Evolutionary conservation across 805 yeast genomes (phyloP).

Genomic region (Kodamaea sagamina): DNA sequence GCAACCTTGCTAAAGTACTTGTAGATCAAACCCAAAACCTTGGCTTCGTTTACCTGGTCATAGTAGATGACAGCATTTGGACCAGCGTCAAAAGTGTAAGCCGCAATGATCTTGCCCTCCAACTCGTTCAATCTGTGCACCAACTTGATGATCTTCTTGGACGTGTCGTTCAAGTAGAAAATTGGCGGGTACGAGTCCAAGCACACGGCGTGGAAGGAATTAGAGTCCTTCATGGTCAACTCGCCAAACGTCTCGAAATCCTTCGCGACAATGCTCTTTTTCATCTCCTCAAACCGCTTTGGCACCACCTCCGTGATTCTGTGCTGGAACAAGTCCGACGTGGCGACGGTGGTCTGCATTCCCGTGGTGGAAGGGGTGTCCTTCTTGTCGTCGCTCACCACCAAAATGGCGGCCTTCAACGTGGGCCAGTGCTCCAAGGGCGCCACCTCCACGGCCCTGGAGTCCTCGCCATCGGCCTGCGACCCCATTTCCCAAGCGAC

Average conservation of each 20-base stretch:
- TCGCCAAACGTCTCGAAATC: slow-evolving; percentile 83
- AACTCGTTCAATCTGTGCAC: slow-evolving; percentile 74
- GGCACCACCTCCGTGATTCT: slow-evolving; percentile 87
- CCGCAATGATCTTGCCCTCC: slow-evolving; percentile 75
- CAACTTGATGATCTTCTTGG: slow-evolving; percentile 72
- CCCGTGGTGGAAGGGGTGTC: slow-evolving; percentile 95
- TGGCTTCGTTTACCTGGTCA: slow-evolving; percentile 69
- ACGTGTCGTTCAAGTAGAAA: slow-evolving; percentile 88
- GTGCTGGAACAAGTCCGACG: slow-evolving; percentile 82
- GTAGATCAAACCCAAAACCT: slow-evolving; percentile 69
- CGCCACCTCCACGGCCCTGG: slow-evolving; percentile 91
- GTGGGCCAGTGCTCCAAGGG: slow-evolving; percentile 86
- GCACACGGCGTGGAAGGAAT: slow-evolving; percentile 98
- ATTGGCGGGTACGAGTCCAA: slow-evolving; percentile 95
- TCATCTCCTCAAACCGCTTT: slow-evolving; percentile 76
- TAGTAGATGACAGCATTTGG: slow-evolving; percentile 98
- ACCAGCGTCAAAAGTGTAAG: slow-evolving; percentile 98
- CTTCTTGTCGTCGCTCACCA: slow-evolving; percentile 89
- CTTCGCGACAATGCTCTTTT: slow-evolving; percentile 65
- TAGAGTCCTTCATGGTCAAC: slow-evolving; percentile 94
- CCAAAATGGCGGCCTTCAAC: slow-evolving; percentile 87
- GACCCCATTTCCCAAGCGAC: slow-evolving; percentile 99
- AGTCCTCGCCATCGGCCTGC: slow-evolving; percentile 76
- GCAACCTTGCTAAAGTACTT: slow-evolving; percentile 56
- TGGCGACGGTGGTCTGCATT: slow-evolving; percentile 91